phyloP scores from a whole-genome alignment of 305 asterid genomes.

The Fraxinus albicans region DNA sequence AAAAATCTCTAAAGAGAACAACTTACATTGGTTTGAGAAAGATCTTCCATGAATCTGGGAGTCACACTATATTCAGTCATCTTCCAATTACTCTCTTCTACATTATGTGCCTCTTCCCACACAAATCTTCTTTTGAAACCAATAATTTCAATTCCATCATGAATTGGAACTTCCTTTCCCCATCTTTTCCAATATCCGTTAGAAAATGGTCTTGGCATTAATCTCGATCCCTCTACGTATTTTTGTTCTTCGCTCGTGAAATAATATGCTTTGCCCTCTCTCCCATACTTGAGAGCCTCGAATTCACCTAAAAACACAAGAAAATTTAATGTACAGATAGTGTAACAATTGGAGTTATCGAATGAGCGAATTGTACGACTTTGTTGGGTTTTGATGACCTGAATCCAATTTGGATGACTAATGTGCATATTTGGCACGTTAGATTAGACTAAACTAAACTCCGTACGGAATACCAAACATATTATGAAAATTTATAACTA shows the following conservation, averaged over 20 bases:
- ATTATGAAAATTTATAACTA: no score
- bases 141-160: background rate
- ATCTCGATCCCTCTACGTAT: background rate
- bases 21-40: background rate
- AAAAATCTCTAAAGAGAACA: background rate
- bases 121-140: background rate
- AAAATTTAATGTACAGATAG: background rate
- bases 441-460: no score
- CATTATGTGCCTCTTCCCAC: background rate
- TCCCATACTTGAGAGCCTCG: background rate
- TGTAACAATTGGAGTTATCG: background rate
- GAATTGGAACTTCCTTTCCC: background rate
- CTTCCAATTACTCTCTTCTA: background rate
- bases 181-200: background rate
- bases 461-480: no score
- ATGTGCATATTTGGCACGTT: no score
- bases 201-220: background rate
- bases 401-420: no score
- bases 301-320: background rate
- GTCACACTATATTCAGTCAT: background rate
- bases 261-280: background rate
- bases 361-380: background rate
- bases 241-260: background rate
- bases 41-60: background rate
- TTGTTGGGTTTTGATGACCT: background rate